These are phyloP conservation scores for Erodium texanum DNA, from an alignment of 441 rosid genomes.

Conservation along the genomic window DNA sequence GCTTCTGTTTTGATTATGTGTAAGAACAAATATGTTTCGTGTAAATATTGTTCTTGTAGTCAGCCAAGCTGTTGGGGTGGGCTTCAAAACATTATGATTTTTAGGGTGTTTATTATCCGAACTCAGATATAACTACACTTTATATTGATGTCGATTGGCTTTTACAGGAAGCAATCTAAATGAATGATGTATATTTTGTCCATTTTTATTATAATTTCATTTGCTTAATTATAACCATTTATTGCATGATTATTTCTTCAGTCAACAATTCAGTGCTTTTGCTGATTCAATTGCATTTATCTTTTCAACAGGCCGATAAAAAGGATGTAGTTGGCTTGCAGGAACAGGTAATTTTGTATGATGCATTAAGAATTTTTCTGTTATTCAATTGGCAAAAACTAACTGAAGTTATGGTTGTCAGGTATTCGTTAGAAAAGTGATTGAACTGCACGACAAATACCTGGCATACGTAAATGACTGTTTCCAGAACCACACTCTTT, in stretches of 20 bases:
- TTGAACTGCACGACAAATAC: constrained; percentile 42
- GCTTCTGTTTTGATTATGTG: not conserved
- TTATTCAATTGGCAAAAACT: not conserved
- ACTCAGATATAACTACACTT: too few species aligned
- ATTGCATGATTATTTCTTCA: not conserved
- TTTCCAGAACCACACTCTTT: constrained; percentile 37
- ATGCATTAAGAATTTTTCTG: not conserved
- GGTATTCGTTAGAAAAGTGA: constrained; percentile 44
- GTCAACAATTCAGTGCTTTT: not conserved
- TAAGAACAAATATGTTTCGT: not conserved
- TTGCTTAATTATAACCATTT: not conserved
- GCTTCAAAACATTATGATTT: too few species aligned
- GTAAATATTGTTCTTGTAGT: not conserved
- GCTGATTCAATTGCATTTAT: not conserved
- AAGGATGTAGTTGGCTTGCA: constrained; percentile 58
- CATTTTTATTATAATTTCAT: not conserved
- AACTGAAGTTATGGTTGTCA: constrained; percentile 19
- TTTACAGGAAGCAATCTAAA: too few species aligned
- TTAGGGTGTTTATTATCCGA: too few species aligned
- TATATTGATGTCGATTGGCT: too few species aligned
- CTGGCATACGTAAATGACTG: constrained; percentile 38
- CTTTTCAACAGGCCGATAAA: constrained; percentile 43
- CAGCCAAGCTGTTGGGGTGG: not conserved
- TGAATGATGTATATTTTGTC: too few species aligned
- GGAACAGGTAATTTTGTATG: constrained; percentile 33